phyloP scores from a whole-genome alignment of 495 filamentous ascomycete genomes.

The Parathielavia appendiculata region DNA sequence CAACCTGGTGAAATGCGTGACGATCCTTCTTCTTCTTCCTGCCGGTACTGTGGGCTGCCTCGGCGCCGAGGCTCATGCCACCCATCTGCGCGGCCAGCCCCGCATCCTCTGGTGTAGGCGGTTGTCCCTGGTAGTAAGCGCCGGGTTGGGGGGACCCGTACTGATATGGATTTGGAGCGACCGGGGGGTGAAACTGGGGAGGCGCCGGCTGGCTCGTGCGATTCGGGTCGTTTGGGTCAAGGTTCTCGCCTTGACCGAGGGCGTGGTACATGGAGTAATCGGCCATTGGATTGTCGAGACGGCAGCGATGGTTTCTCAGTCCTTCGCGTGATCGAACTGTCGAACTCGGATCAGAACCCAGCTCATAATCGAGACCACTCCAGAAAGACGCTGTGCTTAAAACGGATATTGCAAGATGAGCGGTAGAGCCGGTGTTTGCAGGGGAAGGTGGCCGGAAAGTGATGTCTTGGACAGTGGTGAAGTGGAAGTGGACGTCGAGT shows the following conservation, averaged over 20 bases:
- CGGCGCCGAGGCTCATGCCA: conserved; percentile 65
- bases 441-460: conserved; percentile 12
- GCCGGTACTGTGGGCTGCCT: conserved; percentile 43
- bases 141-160: conserved; percentile 33
- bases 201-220: conserved; percentile 52
- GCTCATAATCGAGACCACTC: conserved; percentile 16
- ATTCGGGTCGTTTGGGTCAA: conserved; percentile 60
- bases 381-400: no score
- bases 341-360: background rate
- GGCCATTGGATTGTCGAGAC: conserved; percentile 62
- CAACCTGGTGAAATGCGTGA: conserved; percentile 87
- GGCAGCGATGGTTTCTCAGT: conserved; percentile 1
- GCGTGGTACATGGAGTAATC: conserved; percentile 75
- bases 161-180: conserved; percentile 54
- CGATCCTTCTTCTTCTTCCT: conserved; percentile 87
- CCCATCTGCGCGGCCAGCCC: conserved; percentile 84
- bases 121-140: conserved; percentile 31
- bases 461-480: background rate
- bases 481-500: background rate
- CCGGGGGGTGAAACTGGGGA: conserved; percentile 51
- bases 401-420: no score
- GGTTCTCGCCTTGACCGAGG: conserved; percentile 55
- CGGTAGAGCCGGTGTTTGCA: background rate
- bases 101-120: conserved; percentile 39
- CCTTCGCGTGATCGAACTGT: background rate